Evolutionary conservation across 331 rosid species (phyloP).

Genomic region (Quercus phellos): DNA sequence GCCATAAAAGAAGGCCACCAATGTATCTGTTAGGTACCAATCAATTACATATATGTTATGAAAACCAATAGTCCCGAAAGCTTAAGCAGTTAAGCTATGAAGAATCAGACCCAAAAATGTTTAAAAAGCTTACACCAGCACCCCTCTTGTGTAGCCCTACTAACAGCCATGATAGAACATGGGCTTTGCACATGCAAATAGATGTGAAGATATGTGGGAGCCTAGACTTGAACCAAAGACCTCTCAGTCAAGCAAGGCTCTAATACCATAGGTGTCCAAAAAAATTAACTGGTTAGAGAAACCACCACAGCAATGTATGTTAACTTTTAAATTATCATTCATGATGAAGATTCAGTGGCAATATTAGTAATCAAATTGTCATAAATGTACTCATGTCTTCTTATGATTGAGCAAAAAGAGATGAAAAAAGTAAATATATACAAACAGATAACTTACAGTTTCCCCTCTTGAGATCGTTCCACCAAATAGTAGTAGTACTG

Average conservation of each 20-base stretch:
- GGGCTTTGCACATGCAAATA: neutral
- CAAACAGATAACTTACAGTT: slow-evolving; percentile 39
- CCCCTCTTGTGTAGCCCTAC: neutral
- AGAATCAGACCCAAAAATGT: neutral
- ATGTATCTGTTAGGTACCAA: neutral
- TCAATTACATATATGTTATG: neutral
- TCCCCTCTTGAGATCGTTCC: slow-evolving; percentile 75
- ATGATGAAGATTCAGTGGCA: neutral
- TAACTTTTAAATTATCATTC: neutral
- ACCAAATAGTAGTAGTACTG: slow-evolving; percentile 82
- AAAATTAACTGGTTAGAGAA: neutral
- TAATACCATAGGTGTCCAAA: neutral
- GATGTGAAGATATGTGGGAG: slow-evolving; percentile 4
- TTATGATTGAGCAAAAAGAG: neutral
- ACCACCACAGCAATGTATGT: neutral
- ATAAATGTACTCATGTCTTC: neutral
- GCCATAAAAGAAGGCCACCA: slow-evolving; percentile 19
- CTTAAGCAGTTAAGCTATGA: neutral
- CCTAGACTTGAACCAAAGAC: neutral
- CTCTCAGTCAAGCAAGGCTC: neutral
- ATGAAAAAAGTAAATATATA: slow-evolving; percentile 4
- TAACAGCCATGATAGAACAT: neutral
- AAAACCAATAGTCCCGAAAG: neutral
- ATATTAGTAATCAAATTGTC: neutral
- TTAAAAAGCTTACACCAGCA: neutral